A percentile compares a stretch with the other conserved stretches of the same genome.
Evolutionary conservation across 106 monocot genomes (phyloP).

Genomic region (Acanthochlamys bracteata): DNA sequence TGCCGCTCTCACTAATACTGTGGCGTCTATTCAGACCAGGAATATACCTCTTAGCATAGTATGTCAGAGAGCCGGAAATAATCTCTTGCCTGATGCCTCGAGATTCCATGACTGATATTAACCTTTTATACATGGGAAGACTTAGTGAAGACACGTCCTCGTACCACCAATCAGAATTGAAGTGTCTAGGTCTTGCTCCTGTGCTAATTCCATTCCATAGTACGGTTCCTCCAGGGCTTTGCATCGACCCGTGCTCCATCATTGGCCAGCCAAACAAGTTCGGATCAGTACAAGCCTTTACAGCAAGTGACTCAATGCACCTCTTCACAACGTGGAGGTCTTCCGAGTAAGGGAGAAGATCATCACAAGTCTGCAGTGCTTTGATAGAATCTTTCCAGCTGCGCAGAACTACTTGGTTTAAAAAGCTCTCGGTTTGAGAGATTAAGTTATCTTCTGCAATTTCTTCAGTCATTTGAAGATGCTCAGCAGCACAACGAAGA

Average conservation of each 20-base stretch:
- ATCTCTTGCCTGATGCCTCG: conserved; percentile 12
- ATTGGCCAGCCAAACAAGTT: conserved; percentile 12
- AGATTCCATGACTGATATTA: conserved; percentile 17
- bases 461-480: conserved; percentile 13
- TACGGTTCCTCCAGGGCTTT: conserved; percentile 9
- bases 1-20: neutral
- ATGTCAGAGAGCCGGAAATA: conserved; percentile 5
- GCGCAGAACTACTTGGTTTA: conserved; percentile 6
- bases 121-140: conserved; percentile 11
- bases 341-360: conserved; percentile 3
- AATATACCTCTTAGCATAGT: conserved; percentile 10
- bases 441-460: conserved; percentile 12
- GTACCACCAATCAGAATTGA: conserved; percentile 16
- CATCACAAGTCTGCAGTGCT: conserved; percentile 10
- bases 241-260: conserved; percentile 10
- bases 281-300: conserved; percentile 11
- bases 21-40: conserved; percentile 7
- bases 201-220: conserved; percentile 15
- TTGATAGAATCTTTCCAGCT: conserved; percentile 13
- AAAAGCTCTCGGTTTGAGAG: conserved; percentile 9
- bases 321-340: conserved; percentile 10
- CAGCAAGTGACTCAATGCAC: conserved; percentile 11
- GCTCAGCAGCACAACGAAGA: conserved; percentile 8
- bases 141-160: conserved; percentile 10
- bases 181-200: conserved; percentile 10